A percentile compares a stretch with the other conserved stretches of the same genome.
These are phyloP conservation scores for Hansenula lynferdii DNA, from an alignment of 1,139 yeast species.

Conservation along the genomic window DNA sequence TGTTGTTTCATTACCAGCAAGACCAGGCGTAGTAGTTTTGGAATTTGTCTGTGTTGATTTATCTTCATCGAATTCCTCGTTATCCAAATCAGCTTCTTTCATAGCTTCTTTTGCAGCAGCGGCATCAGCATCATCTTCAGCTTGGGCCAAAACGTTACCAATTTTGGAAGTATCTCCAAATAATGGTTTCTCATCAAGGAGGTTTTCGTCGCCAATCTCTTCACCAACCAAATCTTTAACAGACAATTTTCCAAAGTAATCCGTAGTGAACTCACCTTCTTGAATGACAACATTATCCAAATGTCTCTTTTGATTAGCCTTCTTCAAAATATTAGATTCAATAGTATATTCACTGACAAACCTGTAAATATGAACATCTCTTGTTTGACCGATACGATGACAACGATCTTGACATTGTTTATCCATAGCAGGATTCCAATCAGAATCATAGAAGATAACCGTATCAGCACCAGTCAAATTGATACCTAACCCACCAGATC, in stretches of 20 bases:
- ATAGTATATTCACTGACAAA: conserved; percentile 96
- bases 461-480: conserved; percentile 98
- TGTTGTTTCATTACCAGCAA: conserved; percentile 10
- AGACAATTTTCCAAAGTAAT: conserved; percentile 84
- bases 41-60: conserved; percentile 5
- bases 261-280: conserved; percentile 98
- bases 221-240: conserved; percentile 70
- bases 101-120: conserved; percentile 87
- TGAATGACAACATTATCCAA: conserved; percentile 95
- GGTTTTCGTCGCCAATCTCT: conserved; percentile 34
- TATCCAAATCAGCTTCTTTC: conserved; percentile 81
- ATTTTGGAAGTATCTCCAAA: conserved; percentile 40
- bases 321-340: conserved; percentile 88
- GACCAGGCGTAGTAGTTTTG: not conserved
- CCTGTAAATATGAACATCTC: conserved; percentile 96
- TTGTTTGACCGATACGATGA: conserved; percentile 96
- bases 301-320: conserved; percentile 94
- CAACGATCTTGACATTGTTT: conserved; percentile 99
- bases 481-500: conserved; percentile 98
- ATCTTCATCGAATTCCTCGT: conserved; percentile 70
- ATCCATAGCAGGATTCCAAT: conserved; percentile 99
- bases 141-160: conserved; percentile 76
- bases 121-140: conserved; percentile 96
- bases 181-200: conserved; percentile 31
- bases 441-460: conserved; percentile 97